phyloP scores from a whole-genome alignment of 1,284 basidiomycete genomes.

The Tilletia indica region DNA sequence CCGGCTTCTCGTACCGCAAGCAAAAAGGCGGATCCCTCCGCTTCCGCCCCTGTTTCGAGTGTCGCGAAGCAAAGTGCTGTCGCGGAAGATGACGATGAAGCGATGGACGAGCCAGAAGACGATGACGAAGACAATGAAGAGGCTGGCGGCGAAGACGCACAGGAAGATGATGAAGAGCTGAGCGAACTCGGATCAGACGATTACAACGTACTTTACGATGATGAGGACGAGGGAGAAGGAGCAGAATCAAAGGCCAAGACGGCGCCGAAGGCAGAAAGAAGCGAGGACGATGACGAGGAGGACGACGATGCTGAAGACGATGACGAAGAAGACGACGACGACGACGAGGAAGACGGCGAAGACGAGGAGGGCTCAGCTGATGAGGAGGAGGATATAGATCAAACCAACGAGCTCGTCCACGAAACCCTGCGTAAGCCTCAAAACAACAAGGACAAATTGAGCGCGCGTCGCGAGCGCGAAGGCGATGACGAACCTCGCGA shows the following conservation, averaged over 20 bases:
- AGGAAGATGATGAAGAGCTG: conserved; percentile 74
- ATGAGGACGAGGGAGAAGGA: conserved; percentile 17
- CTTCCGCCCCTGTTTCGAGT: too few species aligned
- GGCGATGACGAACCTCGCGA: conserved; percentile 13
- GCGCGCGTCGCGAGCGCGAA: conserved; percentile 3
- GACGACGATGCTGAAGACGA: conserved; percentile 18
- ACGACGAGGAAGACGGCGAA: conserved; percentile 62
- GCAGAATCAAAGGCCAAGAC: background rate
- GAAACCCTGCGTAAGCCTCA: background rate
- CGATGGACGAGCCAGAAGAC: too few species aligned
- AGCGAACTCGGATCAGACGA: conserved; percentile 26
- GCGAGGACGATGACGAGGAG: conserved; percentile 27
- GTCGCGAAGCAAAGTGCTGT: too few species aligned
- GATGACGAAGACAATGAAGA: too few species aligned
- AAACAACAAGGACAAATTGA: conserved; percentile 76
- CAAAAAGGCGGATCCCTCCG: too few species aligned
- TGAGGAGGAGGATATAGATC: conserved; percentile 36
- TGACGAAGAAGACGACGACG: background rate
- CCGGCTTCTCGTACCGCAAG: too few species aligned
- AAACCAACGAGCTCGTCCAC: conserved; percentile 16
- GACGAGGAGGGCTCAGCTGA: conserved; percentile 60
- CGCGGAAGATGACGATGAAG: conserved; percentile 64
- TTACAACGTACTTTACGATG: conserved; percentile 21
- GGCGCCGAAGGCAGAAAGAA: conserved; percentile 61
- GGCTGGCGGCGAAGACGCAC: conserved; percentile 67